Percentiles rank a stretch among this genome's conserved stretches.
These are phyloP conservation scores for Bipolaris cookei DNA, from an alignment of 2,329 filamentous ascomycete species.

Conservation along the genomic window DNA sequence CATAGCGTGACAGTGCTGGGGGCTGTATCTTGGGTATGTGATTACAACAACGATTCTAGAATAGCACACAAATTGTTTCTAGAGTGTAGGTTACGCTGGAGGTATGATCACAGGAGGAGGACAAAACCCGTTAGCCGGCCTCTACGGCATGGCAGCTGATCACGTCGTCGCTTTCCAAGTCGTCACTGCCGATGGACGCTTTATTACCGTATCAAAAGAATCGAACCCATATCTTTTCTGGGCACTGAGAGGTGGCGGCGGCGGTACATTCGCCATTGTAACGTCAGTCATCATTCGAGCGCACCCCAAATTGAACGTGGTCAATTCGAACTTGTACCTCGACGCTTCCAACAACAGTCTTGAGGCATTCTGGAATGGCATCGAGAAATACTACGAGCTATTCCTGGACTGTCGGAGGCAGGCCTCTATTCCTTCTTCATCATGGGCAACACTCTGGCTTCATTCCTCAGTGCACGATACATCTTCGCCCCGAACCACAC, in stretches of 20 bases:
- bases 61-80: background rate
- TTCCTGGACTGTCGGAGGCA: conserved; percentile 24
- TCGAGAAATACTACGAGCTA: conserved; percentile 18
- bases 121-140: conserved; percentile 58
- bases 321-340: conserved; percentile 32
- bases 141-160: conserved; percentile 47
- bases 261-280: conserved; percentile 25
- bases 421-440: conserved; percentile 27
- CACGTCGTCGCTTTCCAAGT: conserved; percentile 28
- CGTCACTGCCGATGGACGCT: conserved; percentile 26
- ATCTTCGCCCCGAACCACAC: conserved; percentile 29
- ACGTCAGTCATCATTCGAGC: conserved; percentile 25
- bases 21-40: conserved; percentile 27
- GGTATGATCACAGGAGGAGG: conserved; percentile 56
- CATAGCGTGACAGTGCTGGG: conserved; percentile 32
- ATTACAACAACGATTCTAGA: background rate
- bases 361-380: conserved; percentile 25
- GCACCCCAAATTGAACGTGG: conserved; percentile 30
- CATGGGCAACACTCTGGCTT: conserved; percentile 15
- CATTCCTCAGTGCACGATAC: conserved; percentile 20
- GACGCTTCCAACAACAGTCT: conserved; percentile 26
- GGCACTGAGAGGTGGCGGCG: conserved; percentile 33
- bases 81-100: conserved; percentile 56
- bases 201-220: conserved; percentile 7
- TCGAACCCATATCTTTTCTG: conserved; percentile 32